These are phyloP conservation scores for Carallia brachiata DNA, from an alignment of 345 rosid species.

Conservation along the genomic window DNA sequence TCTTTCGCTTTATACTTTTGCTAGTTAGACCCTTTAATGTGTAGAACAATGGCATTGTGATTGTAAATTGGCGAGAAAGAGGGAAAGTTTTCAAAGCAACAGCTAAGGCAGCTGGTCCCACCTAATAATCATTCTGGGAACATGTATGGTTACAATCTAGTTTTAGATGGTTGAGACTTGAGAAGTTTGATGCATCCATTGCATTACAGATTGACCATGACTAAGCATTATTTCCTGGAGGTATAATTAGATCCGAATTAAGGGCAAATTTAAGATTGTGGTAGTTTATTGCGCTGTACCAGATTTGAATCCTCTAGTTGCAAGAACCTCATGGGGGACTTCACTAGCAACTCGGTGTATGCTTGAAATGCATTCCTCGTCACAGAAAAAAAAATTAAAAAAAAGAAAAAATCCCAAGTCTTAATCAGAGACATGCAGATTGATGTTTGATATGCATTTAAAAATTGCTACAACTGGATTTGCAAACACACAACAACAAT, in stretches of 20 bases:
- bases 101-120: slow-evolving; percentile 16
- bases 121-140: slow-evolving; percentile 18
- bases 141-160: slow-evolving; percentile 12
- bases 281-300: too few relatives aligned
- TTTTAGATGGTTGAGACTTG: slow-evolving; percentile 2
- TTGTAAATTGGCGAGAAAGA: slow-evolving; percentile 5
- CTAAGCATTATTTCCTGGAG: neutral
- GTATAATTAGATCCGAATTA: neutral
- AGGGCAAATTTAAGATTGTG: too few relatives aligned
- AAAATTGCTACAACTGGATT: neutral
- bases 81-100: slow-evolving; percentile 10
- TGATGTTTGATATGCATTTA: neutral
- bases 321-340: neutral
- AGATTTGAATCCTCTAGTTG: neutral
- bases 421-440: neutral
- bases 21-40: slow-evolving; percentile 5
- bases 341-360: neutral
- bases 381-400: neutral
- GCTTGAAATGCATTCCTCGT: too few relatives aligned
- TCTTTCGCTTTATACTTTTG: neutral
- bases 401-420: neutral
- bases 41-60: neutral
- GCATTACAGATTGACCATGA: neutral
- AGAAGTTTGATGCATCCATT: neutral
- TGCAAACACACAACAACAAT: too few relatives aligned